Evolutionary conservation across 225 moss, liverwort and hornwort genomes (phyloP).

Genomic region (Thuidium tamariscinum): DNA sequence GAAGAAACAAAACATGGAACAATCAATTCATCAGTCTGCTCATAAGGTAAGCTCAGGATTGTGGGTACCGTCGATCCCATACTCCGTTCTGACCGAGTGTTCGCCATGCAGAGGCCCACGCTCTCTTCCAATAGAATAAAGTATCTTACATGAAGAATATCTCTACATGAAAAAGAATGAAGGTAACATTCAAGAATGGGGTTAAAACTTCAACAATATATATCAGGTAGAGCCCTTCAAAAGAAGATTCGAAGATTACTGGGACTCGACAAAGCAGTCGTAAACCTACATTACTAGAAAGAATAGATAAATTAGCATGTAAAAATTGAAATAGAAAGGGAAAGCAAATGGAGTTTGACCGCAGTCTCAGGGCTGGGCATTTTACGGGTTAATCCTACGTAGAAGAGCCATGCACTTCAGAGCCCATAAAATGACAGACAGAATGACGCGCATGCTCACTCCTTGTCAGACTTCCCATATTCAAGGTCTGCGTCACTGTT

Average conservation of each 20-base stretch:
- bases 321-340: neutral
- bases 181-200: neutral
- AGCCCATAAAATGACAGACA: neutral
- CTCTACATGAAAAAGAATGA: neutral
- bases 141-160: neutral
- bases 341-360: neutral
- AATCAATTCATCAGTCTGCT: neutral
- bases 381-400: neutral
- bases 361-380: neutral
- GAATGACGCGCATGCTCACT: slow-evolving; percentile 9
- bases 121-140: neutral
- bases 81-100: neutral
- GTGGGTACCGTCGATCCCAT: neutral
- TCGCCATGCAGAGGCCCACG: neutral
- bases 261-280: neutral
- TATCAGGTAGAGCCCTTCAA: slow-evolving; percentile 10
- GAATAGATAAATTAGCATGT: neutral
- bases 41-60: neutral
- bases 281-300: slow-evolving; percentile 3
- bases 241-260: slow-evolving; percentile 5
- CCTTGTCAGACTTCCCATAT: slow-evolving; percentile 42
- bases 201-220: neutral
- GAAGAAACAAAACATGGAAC: neutral
- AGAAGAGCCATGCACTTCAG: neutral
- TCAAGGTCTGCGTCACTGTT: slow-evolving; percentile 38